These are phyloP conservation scores for Pseudogymnoascus sp. DNA, from an alignment of 2,329 filamentous ascomycete species.

Conservation along the genomic window DNA sequence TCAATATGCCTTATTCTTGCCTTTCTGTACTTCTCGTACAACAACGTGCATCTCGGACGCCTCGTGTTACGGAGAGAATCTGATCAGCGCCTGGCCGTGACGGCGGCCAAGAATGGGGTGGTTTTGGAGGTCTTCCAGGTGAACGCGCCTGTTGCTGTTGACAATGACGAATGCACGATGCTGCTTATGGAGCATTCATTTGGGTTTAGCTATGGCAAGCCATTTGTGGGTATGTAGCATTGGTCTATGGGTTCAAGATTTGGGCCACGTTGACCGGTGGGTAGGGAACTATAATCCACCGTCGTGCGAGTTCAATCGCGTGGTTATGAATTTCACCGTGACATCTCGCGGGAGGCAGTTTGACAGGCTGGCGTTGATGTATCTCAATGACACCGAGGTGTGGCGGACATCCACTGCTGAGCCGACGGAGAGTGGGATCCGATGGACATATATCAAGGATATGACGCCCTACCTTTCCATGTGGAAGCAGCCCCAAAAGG, in stretches of 20 bases:
- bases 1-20: neutral
- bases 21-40: neutral
- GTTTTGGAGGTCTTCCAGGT: conserved; percentile 60
- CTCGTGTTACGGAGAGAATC: neutral
- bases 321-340: conserved; percentile 68
- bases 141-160: conserved; percentile 47
- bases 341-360: conserved; percentile 63
- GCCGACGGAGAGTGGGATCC: conserved; percentile 60
- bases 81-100: neutral
- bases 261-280: neutral
- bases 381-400: conserved; percentile 68
- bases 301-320: conserved; percentile 60
- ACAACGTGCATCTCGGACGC: neutral
- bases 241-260: conserved; percentile 12
- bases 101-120: conserved; percentile 21
- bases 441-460: conserved; percentile 71
- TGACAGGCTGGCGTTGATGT: conserved; percentile 68
- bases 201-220: conserved; percentile 61
- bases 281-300: conserved; percentile 58
- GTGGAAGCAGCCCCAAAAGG: conserved; percentile 58
- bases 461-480: conserved; percentile 62
- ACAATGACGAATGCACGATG: conserved; percentile 38
- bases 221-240: conserved; percentile 55
- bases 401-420: conserved; percentile 78
- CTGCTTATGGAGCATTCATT: conserved; percentile 65